A percentile compares a stretch with the other conserved stretches of the same genome.
These are phyloP conservation scores for Acaromyces ingoldii DNA, from an alignment of 1,284 basidiomycete species.

Conservation along the genomic window DNA sequence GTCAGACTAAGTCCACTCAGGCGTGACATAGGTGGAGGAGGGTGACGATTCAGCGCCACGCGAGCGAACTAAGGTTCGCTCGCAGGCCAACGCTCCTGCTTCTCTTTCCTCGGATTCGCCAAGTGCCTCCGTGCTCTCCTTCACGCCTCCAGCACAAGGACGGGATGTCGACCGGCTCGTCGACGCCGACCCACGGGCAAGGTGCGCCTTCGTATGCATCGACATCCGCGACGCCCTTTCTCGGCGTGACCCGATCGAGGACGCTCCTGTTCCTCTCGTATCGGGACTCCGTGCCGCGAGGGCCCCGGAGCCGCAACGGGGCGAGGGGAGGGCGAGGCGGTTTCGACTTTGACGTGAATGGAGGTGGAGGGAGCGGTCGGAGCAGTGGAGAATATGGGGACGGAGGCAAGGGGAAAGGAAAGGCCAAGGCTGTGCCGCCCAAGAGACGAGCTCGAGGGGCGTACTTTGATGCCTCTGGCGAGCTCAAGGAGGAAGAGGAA, in stretches of 20 bases:
- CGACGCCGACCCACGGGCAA: background rate
- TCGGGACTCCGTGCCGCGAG: slow-evolving; percentile 66
- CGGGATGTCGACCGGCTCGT: background rate
- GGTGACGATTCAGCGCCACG: no score
- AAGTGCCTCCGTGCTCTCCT: no score
- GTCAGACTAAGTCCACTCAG: no score
- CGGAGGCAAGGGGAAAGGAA: slow-evolving; percentile 9
- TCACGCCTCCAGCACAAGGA: no score
- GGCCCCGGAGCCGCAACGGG: no score
- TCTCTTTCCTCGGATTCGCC: no score
- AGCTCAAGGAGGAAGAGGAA: slow-evolving; percentile 11
- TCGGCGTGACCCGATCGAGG: slow-evolving; percentile 67
- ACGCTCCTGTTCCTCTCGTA: slow-evolving; percentile 93
- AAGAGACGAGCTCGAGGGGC: slow-evolving; percentile 3
- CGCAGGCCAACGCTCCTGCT: no score
- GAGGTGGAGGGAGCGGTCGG: slow-evolving; percentile 56
- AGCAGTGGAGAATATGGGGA: background rate
- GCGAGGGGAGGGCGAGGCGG: no score
- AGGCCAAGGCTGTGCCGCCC: background rate
- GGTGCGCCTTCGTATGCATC: background rate
- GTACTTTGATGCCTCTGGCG: slow-evolving; percentile 23
- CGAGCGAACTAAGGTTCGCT: no score
- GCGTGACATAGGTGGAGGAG: no score
- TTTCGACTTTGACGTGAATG: no score
- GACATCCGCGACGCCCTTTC: no score